A percentile compares a stretch with the other conserved stretches of the same genome.
Evolutionary conservation across 2,329 filamentous ascomycete species (phyloP).

Genomic region (Cucurbitaria berberidis): DNA sequence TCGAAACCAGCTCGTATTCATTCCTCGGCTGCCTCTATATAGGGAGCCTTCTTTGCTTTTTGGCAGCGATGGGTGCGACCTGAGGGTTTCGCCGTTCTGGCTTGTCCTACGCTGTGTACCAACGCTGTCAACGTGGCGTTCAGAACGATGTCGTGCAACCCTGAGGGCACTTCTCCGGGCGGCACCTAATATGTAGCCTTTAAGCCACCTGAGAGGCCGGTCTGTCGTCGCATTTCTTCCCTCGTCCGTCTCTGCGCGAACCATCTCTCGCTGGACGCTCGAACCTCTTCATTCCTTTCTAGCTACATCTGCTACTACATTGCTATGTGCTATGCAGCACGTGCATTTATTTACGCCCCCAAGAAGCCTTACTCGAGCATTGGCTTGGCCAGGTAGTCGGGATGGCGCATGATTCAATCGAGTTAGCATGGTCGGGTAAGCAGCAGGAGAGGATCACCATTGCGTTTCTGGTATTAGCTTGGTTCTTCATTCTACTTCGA

Average conservation of each 20-base stretch:
- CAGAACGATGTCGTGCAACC: slow-evolving; percentile 24
- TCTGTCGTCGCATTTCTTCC: background rate
- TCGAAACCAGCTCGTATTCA: background rate
- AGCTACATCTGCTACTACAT: no score
- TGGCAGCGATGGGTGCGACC: background rate
- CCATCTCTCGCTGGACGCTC: background rate
- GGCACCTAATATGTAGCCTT: slow-evolving; percentile 13
- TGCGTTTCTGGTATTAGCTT: slow-evolving; percentile 46
- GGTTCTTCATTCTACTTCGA: slow-evolving; percentile 48
- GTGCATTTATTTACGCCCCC: no score
- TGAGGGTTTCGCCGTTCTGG: slow-evolving; percentile 1
- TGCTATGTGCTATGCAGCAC: background rate
- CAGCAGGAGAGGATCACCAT: slow-evolving; percentile 37
- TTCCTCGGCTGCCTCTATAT: background rate
- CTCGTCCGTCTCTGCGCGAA: background rate
- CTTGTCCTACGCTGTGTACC: slow-evolving; percentile 21
- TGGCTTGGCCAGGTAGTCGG: background rate
- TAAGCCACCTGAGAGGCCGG: slow-evolving; percentile 1
- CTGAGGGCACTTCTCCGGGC: background rate
- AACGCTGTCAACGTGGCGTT: slow-evolving; percentile 18
- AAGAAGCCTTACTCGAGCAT: background rate
- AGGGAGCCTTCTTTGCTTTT: background rate
- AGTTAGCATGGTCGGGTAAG: slow-evolving; percentile 26
- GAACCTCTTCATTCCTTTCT: background rate
- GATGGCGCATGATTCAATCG: slow-evolving; percentile 7